These are phyloP conservation scores for Thraustotheca clavata DNA, from an alignment of 352 stramenopile species.

Conservation along the genomic window DNA sequence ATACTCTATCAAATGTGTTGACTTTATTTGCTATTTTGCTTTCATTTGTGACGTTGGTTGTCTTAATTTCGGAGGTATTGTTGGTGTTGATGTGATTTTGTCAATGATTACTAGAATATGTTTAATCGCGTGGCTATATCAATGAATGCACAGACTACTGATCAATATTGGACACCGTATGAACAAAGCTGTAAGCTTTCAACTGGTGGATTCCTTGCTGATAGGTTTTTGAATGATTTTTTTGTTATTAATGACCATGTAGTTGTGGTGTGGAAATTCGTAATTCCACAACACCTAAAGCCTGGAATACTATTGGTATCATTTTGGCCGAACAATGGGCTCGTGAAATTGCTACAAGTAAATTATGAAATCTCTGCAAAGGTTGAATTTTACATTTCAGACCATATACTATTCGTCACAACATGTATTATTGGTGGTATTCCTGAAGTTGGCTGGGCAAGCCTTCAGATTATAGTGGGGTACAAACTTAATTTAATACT, in stretches of 20 bases:
- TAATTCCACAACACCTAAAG: background rate
- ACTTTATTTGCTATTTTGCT: background rate
- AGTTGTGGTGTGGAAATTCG: background rate
- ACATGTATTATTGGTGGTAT: conserved; percentile 10
- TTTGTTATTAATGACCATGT: background rate
- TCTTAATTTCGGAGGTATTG: conserved; percentile 1
- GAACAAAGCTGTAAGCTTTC: background rate
- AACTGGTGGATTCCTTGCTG: background rate
- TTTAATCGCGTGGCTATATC: conserved; percentile 1
- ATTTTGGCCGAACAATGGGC: conserved; percentile 1
- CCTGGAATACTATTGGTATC: background rate
- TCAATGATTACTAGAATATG: background rate
- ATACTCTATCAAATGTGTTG: background rate
- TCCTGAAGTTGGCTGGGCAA: background rate
- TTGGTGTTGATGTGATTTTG: no score
- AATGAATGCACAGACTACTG: background rate
- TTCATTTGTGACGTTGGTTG: background rate
- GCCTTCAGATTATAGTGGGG: conserved; percentile 8
- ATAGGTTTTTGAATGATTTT: background rate
- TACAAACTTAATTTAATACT: background rate
- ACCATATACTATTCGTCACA: background rate
- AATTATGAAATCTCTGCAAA: background rate
- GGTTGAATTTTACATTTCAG: background rate
- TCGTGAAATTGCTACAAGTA: background rate
- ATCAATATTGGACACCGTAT: conserved; percentile 2